phyloP scores from a whole-genome alignment of 441 rosid genomes.

The Cnidoscolus chayamansa region DNA sequence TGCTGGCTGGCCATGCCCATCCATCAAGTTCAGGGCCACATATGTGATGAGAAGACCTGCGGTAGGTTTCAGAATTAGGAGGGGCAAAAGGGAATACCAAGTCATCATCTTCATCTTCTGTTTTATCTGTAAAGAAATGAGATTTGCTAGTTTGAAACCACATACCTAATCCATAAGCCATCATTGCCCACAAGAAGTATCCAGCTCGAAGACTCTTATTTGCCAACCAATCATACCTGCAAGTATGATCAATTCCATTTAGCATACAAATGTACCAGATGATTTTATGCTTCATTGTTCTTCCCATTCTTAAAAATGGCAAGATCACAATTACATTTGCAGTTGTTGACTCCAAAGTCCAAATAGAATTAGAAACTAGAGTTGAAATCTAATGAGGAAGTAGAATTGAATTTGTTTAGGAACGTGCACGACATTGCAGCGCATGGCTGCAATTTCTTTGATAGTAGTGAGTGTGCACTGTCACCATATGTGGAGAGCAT shows the following conservation, averaged over 20 bases:
- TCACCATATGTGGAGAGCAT: too few relatives aligned
- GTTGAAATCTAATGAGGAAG: too few relatives aligned
- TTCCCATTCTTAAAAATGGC: too few relatives aligned
- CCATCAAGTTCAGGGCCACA: slow-evolving; percentile 77
- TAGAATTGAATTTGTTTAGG: too few relatives aligned
- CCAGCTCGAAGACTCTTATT: slow-evolving; percentile 81
- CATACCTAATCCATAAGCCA: slow-evolving; percentile 88
- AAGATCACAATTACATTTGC: too few relatives aligned
- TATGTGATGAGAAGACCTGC: slow-evolving; percentile 75
- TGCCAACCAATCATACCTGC: slow-evolving; percentile 88
- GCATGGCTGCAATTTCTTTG: too few relatives aligned
- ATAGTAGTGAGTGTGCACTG: too few relatives aligned
- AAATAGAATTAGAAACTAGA: too few relatives aligned
- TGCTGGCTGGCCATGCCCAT: slow-evolving; percentile 83
- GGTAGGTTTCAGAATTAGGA: slow-evolving; percentile 3
- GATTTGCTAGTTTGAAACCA: slow-evolving; percentile 4
- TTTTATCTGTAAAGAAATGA: neutral
- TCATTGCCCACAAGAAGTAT: slow-evolving; percentile 87
- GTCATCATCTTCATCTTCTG: neutral
- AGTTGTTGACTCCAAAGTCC: too few relatives aligned
- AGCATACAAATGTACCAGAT: slow-evolving; percentile 2
- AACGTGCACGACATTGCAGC: too few relatives aligned
- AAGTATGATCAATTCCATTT: slow-evolving; percentile 7
- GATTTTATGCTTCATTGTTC: neutral
- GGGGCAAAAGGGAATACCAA: neutral